Conservation (phyloP, 202 grass and related monocot species). For the Brachypodium distachyon region DNA sequence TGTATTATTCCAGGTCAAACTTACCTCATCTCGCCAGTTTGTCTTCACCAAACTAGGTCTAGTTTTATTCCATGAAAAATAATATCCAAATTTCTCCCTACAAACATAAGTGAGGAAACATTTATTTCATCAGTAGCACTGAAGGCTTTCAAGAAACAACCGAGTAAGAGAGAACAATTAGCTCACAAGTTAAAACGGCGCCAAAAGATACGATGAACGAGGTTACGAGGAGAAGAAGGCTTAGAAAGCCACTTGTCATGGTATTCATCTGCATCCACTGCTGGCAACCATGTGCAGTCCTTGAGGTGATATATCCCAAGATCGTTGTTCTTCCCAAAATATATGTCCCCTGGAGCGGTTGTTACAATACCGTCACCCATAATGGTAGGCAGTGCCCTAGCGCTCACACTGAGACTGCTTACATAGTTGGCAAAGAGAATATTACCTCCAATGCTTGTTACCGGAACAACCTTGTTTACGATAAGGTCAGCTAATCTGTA, state of each 20-base stretch:
- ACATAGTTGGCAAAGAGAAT: not conserved
- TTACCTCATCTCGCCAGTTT: not conserved
- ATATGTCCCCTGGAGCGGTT: not conserved
- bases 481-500: not conserved
- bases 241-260: not conserved
- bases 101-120: not conserved
- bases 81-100: not conserved
- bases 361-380: not conserved
- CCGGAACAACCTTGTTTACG: not conserved
- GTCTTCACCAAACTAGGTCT: not conserved
- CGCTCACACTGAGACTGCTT: not conserved
- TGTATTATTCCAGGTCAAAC: no score
- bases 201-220: not conserved
- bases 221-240: not conserved
- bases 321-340: no score
- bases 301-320: not conserved
- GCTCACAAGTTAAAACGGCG: not conserved
- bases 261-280: not conserved
- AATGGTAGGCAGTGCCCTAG: not conserved
- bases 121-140: not conserved
- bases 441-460: not conserved
- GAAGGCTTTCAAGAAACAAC: not conserved
- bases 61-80: not conserved
- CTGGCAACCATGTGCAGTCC: not conserved
- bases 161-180: not conserved